phyloP scores from a whole-genome alignment of 2,329 filamentous ascomycete species.

The Bipolaris gigantea region DNA sequence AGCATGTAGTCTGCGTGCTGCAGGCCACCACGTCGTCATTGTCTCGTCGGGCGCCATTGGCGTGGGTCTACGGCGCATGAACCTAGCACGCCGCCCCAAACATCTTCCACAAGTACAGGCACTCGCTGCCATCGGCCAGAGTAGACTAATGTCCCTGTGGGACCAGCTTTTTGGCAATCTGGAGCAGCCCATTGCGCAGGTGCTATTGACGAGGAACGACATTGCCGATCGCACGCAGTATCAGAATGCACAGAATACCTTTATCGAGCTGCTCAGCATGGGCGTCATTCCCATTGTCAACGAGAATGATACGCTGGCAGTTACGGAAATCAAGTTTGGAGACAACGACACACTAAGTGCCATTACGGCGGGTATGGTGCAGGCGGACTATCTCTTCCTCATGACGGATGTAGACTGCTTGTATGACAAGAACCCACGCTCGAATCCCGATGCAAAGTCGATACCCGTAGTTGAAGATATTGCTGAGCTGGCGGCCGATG shows the following conservation, averaged over 20 bases:
- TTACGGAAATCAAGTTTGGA: slow-evolving; percentile 98
- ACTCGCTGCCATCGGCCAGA: slow-evolving; percentile 93
- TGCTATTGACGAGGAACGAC: slow-evolving; percentile 90
- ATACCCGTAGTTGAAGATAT: slow-evolving; percentile 96
- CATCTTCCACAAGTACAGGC: slow-evolving; percentile 90
- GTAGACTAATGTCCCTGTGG: slow-evolving; percentile 92
- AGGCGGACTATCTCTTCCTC: slow-evolving; percentile 92
- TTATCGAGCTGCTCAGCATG: slow-evolving; percentile 86
- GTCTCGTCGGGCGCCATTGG: slow-evolving; percentile 98
- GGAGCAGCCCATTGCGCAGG: slow-evolving; percentile 88
- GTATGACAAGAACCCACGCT: slow-evolving; percentile 92
- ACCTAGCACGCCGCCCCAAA: slow-evolving; percentile 83
- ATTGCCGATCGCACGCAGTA: slow-evolving; percentile 97
- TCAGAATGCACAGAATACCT: slow-evolving; percentile 93
- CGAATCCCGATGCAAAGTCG: slow-evolving; percentile 78
- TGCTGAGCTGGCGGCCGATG: slow-evolving; percentile 77
- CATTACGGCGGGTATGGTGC: slow-evolving; percentile 95
- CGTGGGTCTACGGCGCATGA: slow-evolving; percentile 87
- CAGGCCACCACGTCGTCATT: slow-evolving; percentile 92
- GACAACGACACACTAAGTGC: slow-evolving; percentile 98
- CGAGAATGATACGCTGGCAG: slow-evolving; percentile 95
- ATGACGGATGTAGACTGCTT: slow-evolving; percentile 99
- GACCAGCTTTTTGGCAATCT: slow-evolving; percentile 88
- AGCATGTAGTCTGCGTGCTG: slow-evolving; percentile 79
- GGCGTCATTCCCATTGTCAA: slow-evolving; percentile 98